Conservation (phyloP, 2,329 filamentous ascomycete species). For the Sporothrix dimorphospora region DNA sequence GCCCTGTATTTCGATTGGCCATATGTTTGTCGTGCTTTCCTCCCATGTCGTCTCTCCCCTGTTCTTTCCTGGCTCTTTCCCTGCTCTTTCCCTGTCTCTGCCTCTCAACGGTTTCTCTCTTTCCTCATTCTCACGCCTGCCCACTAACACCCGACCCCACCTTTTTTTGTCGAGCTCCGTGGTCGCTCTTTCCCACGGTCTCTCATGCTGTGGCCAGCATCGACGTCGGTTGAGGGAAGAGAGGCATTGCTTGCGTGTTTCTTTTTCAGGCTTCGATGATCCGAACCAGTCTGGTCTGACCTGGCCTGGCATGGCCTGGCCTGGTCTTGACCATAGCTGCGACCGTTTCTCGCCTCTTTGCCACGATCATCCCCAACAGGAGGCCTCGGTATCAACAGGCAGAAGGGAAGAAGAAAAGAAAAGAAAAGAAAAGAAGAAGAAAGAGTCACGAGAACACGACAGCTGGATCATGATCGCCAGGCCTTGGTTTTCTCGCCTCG, state of each 20-base stretch:
- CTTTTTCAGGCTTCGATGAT: not conserved
- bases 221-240: not conserved
- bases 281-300: not conserved
- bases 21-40: not conserved
- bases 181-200: not conserved
- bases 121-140: too few relatives aligned
- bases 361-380: constrained; percentile 19
- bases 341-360: constrained; percentile 27
- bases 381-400: constrained; percentile 18
- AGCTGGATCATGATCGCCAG: not conserved
- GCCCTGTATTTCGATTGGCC: constrained; percentile 28
- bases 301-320: not conserved
- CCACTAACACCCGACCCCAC: not conserved
- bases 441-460: constrained; percentile 14
- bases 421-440: not conserved
- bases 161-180: not conserved
- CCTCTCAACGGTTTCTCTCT: not conserved
- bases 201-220: not conserved
- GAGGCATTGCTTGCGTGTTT: too few relatives aligned
- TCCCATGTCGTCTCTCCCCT: not conserved
- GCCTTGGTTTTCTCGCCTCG: not conserved
- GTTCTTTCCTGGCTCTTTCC: not conserved
- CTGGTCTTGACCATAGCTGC: constrained; percentile 12
- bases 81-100: not conserved
- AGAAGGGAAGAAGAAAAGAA: not conserved